Evolutionary conservation across 2,329 filamentous ascomycete genomes (phyloP), one percentile per base, ranked within the genome.

Genomic region (Sporothrix brasiliensis): DNA sequence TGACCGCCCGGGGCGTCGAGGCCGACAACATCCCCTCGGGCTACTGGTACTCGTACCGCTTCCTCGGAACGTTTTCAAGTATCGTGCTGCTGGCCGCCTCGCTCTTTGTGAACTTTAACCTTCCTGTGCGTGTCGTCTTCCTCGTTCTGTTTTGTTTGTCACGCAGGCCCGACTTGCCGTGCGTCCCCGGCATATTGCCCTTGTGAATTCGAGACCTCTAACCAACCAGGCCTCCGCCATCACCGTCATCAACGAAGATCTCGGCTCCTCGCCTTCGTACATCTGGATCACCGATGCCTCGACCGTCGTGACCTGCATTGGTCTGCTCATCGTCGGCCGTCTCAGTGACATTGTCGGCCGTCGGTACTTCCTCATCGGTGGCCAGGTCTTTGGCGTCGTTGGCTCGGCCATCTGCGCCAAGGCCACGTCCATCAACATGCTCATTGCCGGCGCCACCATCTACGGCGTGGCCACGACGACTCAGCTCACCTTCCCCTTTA

Each of bases 281-380:
- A 72, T 72, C 61, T 72, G 69, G 69, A 72, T 72, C 67, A 72
- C 52, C 69, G 61, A 70, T 47, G 71, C 71, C 16, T 67, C 66
- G 16, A 70, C 60, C 19, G 50, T 73, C 34, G 71, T 73, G 19
- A 69, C 71, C 2, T 69, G 71, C 27, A 67, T 83, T 30, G 77
- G 80, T 41, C 80, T 81, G 44, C 69, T 72, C 24, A 53, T 72
- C n/a, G 65, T 81, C 61, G 80, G 80, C 5, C 79, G 80, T 50
- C 75, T 81, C 9, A 80, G 78, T 1, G 79, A 81, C 74, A 76
- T 81, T 5, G 80, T 81, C 63, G 80, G 80, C 16, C 77, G 79
- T 50, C 76, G 80, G 27, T 81, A 78, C 77, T 80, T 81, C 73
- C 80, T 81, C 71, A 80, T 81, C 24, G 78, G 79, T 16, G 79